phyloP scores from a whole-genome alignment of 176 grass and related monocot species.

The Cymbopogon citratus region DNA sequence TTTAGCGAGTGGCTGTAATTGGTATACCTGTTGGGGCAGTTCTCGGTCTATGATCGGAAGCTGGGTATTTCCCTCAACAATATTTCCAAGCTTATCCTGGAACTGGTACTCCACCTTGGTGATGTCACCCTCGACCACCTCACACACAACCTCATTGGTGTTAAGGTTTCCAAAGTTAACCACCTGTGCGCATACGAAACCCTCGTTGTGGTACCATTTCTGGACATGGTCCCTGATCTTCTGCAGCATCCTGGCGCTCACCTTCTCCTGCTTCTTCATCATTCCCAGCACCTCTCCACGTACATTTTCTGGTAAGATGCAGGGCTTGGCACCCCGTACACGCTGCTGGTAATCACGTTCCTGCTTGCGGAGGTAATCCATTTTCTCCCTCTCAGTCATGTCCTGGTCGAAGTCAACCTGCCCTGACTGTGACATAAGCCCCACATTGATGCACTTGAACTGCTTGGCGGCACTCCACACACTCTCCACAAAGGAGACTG shows the following conservation, averaged over 20 bases:
- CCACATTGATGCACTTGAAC: constrained; percentile 94
- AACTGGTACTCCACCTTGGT: constrained; percentile 84
- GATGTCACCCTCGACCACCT: constrained; percentile 89
- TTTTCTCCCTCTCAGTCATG: constrained; percentile 96
- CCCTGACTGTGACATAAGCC: constrained; percentile 66
- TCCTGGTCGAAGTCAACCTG: constrained; percentile 82
- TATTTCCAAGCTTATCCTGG: constrained; percentile 91
- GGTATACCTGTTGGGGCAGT: constrained; percentile 66
- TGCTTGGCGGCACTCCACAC: constrained; percentile 74
- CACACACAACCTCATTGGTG: constrained; percentile 86
- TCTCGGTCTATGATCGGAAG: constrained; percentile 71
- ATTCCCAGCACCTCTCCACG: constrained; percentile 65
- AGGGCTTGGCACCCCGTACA: constrained; percentile 54
- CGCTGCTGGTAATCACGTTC: constrained; percentile 83
- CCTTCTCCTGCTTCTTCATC: constrained; percentile 73
- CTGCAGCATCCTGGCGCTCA: constrained; percentile 85
- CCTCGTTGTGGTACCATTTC: constrained; percentile 94
- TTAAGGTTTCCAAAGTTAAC: constrained; percentile 93
- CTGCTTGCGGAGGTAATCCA: constrained; percentile 82
- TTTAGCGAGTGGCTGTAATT: neutral
- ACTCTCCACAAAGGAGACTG: constrained; percentile 73
- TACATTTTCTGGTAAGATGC: constrained; percentile 63
- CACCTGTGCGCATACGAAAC: constrained; percentile 86
- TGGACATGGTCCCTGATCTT: constrained; percentile 88
- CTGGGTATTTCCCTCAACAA: constrained; percentile 76